Evolutionary conservation across 257 asterid genomes (phyloP), one percentile per base, ranked within the genome.

Genomic region (Nicotiana obtusifolia): DNA sequence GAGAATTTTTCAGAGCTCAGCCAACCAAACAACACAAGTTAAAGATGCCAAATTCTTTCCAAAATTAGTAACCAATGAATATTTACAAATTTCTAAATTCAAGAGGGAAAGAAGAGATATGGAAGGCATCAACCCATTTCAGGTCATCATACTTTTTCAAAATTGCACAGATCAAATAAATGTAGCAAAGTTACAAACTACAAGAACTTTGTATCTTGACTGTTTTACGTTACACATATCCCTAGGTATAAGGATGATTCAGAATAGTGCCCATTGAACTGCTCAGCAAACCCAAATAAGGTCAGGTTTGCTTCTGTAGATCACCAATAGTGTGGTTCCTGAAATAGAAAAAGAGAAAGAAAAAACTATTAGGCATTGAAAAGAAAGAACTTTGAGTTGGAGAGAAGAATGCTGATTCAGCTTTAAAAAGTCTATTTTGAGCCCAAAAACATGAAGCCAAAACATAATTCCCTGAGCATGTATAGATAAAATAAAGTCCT

Each of bases 1-100:
- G 68, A 77, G 76, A 83, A 66, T 78, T 64, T 80, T 77, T 47
- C 60, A 68, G n/a, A 80, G 64, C 60, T 47, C 83, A 80, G 77
- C n/a, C 77, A 80, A 62, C 33, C 77, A 80, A 80, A 64, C 35
- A 64, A 64, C 28, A 31, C 49, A 80, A 80, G 77, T 64, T 64
- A 80, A 80, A 64, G 77, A 26, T 47, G 53, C 61, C 83, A 64
- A 64, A 64, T 62, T 44, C 61, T 56, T 64, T 64, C 28, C 49
- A 44, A 54, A 41, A 80, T 19, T 26, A 10, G 67, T 54, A 80
- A 80, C 17, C 73, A 28, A 9, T 5, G 53, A 64, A 62, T 22
- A 62, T 47, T 5, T 79, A 41, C 41, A 79, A 56, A 64, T 68
- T 68, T 54, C 71, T 24, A 47, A 64, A 64, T 56, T 80, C 77